A percentile compares a stretch with the other conserved stretches of the same genome.
These are phyloP conservation scores for Aspergillus ochraceus DNA, from an alignment of 2,329 filamentous ascomycete species.

Conservation along the genomic window DNA sequence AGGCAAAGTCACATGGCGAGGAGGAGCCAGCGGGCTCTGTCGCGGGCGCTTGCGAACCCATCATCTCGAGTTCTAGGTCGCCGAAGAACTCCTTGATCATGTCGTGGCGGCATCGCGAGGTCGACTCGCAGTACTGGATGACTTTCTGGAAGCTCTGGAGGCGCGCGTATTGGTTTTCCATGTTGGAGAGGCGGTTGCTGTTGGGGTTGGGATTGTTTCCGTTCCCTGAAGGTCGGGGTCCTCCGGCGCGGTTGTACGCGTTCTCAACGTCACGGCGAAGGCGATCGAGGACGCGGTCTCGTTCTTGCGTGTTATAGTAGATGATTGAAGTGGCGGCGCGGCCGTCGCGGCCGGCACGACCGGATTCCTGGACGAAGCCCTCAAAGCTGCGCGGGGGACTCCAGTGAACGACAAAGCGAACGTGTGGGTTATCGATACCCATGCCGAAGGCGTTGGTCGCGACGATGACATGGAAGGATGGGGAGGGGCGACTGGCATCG, in stretches of 20 bases:
- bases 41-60: constrained; percentile 26
- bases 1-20: constrained; percentile 70
- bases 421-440: constrained; percentile 95
- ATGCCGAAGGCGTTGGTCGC: constrained; percentile 96
- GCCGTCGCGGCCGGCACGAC: constrained; percentile 84
- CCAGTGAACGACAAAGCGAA: constrained; percentile 95
- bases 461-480: constrained; percentile 87
- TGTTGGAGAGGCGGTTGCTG: constrained; percentile 37
- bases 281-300: constrained; percentile 67
- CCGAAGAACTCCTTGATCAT: constrained; percentile 77
- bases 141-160: constrained; percentile 67
- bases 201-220: background rate
- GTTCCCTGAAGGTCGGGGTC: constrained; percentile 15
- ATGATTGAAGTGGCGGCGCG: constrained; percentile 84
- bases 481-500: constrained; percentile 31
- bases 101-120: constrained; percentile 70
- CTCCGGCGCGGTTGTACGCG: constrained; percentile 30
- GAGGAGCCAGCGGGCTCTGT: constrained; percentile 4
- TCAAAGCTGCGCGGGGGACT: constrained; percentile 91
- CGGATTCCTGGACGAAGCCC: constrained; percentile 94
- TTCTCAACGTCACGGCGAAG: constrained; percentile 47
- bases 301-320: constrained; percentile 86
- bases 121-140: constrained; percentile 79
- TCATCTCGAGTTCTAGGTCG: constrained; percentile 49
- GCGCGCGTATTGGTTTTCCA: constrained; percentile 45